phyloP scores from a whole-genome alignment of 176 grass and related monocot genomes.

The Carex scoparia region DNA sequence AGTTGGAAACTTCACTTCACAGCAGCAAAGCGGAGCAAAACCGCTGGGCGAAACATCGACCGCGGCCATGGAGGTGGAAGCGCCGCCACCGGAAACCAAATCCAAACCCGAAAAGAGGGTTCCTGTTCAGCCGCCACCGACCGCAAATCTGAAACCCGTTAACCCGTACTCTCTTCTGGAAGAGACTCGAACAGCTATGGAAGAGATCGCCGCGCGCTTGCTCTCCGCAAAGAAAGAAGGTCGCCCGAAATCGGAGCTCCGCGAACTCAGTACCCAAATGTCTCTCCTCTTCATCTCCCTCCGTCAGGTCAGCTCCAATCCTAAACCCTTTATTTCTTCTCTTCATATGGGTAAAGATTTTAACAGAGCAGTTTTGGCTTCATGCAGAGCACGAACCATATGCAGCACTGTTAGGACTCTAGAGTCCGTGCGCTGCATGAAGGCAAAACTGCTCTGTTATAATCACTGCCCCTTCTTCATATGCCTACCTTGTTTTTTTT shows the following conservation, averaged over 20 bases:
- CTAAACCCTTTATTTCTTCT: constrained; percentile 14
- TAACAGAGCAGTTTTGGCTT: no score
- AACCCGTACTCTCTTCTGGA: constrained; percentile 55
- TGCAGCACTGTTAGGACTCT: no score
- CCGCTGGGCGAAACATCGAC: constrained; percentile 15
- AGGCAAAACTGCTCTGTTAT: no score
- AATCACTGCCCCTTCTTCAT: background rate
- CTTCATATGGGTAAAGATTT: no score
- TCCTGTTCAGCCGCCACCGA: background rate
- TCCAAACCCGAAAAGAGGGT: background rate
- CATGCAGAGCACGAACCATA: no score
- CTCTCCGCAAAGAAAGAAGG: constrained; percentile 75
- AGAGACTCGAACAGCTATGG: constrained; percentile 61
- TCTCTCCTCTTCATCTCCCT: constrained; percentile 85
- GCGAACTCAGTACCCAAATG: constrained; percentile 85
- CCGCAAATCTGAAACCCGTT: background rate
- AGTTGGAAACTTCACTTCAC: background rate
- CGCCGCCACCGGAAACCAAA: background rate
- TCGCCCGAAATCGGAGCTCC: constrained; percentile 67
- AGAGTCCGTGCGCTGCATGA: no score
- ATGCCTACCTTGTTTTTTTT: constrained; percentile 10
- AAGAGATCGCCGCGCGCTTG: constrained; percentile 67
- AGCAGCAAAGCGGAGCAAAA: background rate
- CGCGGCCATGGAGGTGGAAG: constrained; percentile 61
- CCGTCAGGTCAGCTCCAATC: constrained; percentile 40